Conservation (phyloP, 2,329 filamentous ascomycete genomes). For the Colletotrichum nymphaeae region DNA sequence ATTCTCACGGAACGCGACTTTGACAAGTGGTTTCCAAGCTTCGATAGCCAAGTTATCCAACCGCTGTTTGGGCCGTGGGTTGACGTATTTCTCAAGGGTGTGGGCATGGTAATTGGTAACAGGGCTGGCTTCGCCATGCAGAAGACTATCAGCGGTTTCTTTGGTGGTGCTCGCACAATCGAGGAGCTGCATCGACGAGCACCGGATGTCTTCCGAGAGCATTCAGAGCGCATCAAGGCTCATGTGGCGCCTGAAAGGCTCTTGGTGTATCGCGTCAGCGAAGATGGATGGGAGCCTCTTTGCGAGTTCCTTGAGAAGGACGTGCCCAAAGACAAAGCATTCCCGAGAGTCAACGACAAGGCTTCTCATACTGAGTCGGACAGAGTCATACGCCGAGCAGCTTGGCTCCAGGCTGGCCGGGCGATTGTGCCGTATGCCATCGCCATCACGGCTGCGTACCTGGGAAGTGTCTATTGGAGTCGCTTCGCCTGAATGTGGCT, state of each 20-base stretch:
- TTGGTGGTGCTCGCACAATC: slow-evolving; percentile 20
- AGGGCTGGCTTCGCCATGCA: slow-evolving; percentile 39
- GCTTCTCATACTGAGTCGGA: background rate
- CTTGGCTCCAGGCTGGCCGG: slow-evolving; percentile 53
- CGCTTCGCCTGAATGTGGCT: background rate
- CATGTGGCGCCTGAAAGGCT: slow-evolving; percentile 22
- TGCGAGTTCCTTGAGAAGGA: slow-evolving; percentile 52
- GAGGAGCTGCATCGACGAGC: background rate
- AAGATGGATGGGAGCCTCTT: slow-evolving; percentile 56
- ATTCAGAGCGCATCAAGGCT: slow-evolving; percentile 30
- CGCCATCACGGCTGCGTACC: background rate
- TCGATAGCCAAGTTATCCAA: slow-evolving; percentile 44
- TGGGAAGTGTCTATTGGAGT: background rate
- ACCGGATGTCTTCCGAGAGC: slow-evolving; percentile 6
- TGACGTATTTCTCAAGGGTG: slow-evolving; percentile 34
- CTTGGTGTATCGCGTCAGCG: slow-evolving; percentile 26
- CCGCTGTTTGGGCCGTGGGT: slow-evolving; percentile 38
- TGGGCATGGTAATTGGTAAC: slow-evolving; percentile 47
- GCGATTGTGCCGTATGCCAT: background rate
- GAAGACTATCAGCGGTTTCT: slow-evolving; percentile 45
- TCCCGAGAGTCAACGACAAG: slow-evolving; percentile 47
- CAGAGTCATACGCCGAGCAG: slow-evolving; percentile 51
- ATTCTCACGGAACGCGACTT: slow-evolving; percentile 45
- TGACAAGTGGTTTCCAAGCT: slow-evolving; percentile 46
- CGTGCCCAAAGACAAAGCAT: slow-evolving; percentile 45